phyloP scores from a whole-genome alignment of 1,139 yeast species.

The Hyphopichia burtonii region DNA sequence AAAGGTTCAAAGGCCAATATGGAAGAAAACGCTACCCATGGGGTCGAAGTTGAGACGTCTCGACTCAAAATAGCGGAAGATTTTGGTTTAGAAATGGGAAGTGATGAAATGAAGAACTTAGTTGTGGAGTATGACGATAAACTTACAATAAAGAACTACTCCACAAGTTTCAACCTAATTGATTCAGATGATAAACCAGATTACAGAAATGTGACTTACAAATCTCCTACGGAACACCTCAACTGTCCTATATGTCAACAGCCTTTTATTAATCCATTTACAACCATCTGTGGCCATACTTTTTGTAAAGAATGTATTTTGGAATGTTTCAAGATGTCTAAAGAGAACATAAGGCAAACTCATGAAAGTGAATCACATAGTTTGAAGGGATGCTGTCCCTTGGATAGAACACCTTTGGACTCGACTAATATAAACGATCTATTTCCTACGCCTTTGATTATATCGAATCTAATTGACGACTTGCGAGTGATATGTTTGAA shows the following conservation, averaged over 20 bases:
- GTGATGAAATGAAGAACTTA: neutral
- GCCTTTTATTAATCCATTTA: constrained; percentile 53
- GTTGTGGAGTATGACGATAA: constrained; percentile 6
- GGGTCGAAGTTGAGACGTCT: neutral
- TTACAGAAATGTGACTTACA: constrained; percentile 32
- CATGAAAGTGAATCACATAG: constrained; percentile 2
- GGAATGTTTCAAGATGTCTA: constrained; percentile 43
- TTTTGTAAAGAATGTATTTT: constrained; percentile 53
- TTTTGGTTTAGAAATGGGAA: neutral
- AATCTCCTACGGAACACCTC: constrained; percentile 49
- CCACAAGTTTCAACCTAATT: constrained; percentile 19
- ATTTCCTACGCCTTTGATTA: constrained; percentile 60
- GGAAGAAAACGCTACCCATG: neutral
- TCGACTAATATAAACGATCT: constrained; percentile 40
- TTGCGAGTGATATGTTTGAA: constrained; percentile 58
- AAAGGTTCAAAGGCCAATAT: neutral
- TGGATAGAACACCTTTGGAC: constrained; percentile 56
- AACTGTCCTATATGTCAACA: constrained; percentile 59
- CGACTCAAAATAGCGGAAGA: neutral
- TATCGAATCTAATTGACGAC: constrained; percentile 63
- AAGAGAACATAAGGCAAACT: constrained; percentile 1
- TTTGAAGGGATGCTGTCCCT: constrained; percentile 52
- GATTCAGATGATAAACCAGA: constrained; percentile 26
- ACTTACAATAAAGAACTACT: constrained; percentile 9
- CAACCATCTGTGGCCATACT: constrained; percentile 61